Evolutionary conservation across 1,139 yeast species (phyloP).

Genomic region (Hyphopichia burtonii): DNA sequence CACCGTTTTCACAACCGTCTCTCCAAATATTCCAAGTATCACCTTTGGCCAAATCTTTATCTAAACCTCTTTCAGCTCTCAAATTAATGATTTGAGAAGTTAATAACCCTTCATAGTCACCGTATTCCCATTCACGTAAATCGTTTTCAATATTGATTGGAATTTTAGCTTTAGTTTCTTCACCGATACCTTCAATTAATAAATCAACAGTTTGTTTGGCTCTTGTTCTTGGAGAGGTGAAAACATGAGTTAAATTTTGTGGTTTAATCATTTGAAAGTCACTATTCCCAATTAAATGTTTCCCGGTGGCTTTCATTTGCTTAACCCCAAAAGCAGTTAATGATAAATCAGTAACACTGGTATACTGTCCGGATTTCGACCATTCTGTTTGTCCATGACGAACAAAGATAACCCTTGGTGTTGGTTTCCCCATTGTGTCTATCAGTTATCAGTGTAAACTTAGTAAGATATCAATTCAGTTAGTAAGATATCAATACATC

Average conservation of each 20-base stretch:
- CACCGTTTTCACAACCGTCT: conserved; percentile 94
- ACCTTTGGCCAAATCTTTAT: conserved; percentile 24
- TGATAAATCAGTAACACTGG: conserved; percentile 78
- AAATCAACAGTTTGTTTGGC: conserved; percentile 73
- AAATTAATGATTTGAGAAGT: conserved; percentile 64
- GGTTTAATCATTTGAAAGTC: conserved; percentile 64
- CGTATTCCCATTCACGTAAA: conserved; percentile 92
- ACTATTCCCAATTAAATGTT: conserved; percentile 57
- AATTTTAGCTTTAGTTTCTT: conserved; percentile 43
- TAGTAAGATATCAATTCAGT: too few species aligned
- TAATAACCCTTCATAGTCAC: conserved; percentile 85
- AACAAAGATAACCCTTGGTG: conserved; percentile 77
- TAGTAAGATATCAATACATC: too few species aligned
- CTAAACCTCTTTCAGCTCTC: conserved; percentile 63
- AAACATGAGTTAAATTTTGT: conserved; percentile 55
- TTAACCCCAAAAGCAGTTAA: conserved; percentile 75
- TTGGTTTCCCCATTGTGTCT: conserved; percentile 22
- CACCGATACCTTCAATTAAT: conserved; percentile 49
- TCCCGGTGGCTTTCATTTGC: conserved; percentile 76
- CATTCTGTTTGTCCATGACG: conserved; percentile 95
- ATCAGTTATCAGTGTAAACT: too few species aligned
- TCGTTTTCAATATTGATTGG: conserved; percentile 59
- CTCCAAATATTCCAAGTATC: conserved; percentile 81
- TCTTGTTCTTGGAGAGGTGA: conserved; percentile 77
- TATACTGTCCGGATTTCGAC: conserved; percentile 91